phyloP scores from a whole-genome alignment of 192 early-diverging fungal species.

The Coemansia sp. region DNA sequence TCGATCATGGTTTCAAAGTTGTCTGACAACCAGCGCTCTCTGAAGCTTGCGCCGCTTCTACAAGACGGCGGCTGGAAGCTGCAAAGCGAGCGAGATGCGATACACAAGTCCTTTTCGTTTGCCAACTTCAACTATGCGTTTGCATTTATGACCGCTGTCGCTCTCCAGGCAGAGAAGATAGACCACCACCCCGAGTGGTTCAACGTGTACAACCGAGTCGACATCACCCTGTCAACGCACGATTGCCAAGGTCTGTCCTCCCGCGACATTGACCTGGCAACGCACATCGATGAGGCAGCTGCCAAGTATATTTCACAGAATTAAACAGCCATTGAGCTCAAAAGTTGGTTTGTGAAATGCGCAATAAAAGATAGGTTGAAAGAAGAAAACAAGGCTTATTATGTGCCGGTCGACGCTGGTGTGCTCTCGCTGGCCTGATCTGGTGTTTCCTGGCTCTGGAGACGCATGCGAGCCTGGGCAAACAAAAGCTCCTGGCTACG shows the following conservation, averaged over 20 bases:
- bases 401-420: constrained; percentile 7
- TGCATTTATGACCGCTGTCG: constrained; percentile 93
- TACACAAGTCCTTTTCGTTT: constrained; percentile 76
- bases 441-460: constrained; percentile 55
- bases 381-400: neutral
- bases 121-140: constrained; percentile 85
- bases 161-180: constrained; percentile 83
- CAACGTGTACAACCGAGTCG: constrained; percentile 92
- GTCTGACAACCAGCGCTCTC: constrained; percentile 25
- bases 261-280: constrained; percentile 75
- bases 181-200: constrained; percentile 98
- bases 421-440: constrained; percentile 20
- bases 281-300: constrained; percentile 61
- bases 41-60: constrained; percentile 30
- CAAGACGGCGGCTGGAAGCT: constrained; percentile 59
- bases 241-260: constrained; percentile 80
- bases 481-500: constrained; percentile 85
- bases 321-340: neutral
- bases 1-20: constrained; percentile 28
- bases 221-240: constrained; percentile 88
- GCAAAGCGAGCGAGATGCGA: constrained; percentile 66
- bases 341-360: neutral
- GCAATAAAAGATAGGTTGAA: neutral
- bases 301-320: constrained; percentile 1
- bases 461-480: constrained; percentile 78